Percentiles rank a stretch among this genome's conserved stretches.
These are phyloP conservation scores for Neurospora tetraspora DNA, from an alignment of 495 filamentous ascomycete species.

Conservation along the genomic window DNA sequence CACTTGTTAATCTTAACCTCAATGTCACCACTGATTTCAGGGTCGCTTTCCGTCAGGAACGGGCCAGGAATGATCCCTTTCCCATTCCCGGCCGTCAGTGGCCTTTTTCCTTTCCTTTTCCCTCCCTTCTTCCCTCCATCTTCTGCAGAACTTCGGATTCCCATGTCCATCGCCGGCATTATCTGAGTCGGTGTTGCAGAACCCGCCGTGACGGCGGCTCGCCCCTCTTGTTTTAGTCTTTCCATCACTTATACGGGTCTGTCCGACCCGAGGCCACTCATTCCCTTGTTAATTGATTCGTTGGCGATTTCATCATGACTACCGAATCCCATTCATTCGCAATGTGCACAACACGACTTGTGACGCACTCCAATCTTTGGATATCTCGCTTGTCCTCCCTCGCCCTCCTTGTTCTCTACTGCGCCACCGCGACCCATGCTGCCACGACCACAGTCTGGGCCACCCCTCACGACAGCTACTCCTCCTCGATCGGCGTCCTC, in stretches of 20 bases:
- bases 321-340: background rate
- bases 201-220: background rate
- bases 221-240: background rate
- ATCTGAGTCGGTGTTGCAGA: background rate
- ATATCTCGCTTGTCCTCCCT: background rate
- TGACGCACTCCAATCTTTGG: background rate
- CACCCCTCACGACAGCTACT: slow-evolving; percentile 42
- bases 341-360: background rate
- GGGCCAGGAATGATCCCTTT: background rate
- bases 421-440: slow-evolving; percentile 16
- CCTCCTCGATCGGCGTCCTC: slow-evolving; percentile 38
- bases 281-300: background rate
- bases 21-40: background rate
- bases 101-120: background rate
- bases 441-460: slow-evolving; percentile 32
- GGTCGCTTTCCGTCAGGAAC: background rate
- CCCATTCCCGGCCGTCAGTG: background rate
- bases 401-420: slow-evolving; percentile 5
- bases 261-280: background rate
- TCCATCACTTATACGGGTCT: background rate
- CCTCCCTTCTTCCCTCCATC: background rate
- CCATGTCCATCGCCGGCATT: background rate
- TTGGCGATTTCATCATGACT: background rate
- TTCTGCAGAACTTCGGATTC: background rate
- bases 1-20: background rate